Evolutionary conservation across 2,329 filamentous ascomycete species (phyloP).

Genomic region (Alternaria arborescens): DNA sequence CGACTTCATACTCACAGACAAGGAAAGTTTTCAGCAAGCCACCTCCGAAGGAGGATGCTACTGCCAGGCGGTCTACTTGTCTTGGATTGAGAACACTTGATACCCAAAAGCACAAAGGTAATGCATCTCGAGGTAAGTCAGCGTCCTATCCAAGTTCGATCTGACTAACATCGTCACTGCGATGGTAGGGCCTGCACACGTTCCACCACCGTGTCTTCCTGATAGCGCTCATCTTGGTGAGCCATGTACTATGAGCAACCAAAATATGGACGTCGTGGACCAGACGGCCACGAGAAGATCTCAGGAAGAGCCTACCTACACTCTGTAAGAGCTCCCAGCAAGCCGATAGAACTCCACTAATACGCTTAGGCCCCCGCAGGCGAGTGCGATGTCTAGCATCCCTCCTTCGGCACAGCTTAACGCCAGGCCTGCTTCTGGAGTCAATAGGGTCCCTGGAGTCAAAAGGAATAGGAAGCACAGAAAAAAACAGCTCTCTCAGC

Average conservation of each 20-base stretch:
- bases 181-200: not conserved
- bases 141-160: not conserved
- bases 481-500: constrained; percentile 3
- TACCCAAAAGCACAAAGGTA: not conserved
- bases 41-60: not conserved
- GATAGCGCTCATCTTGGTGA: not conserved
- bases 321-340: not conserved
- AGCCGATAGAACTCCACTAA: not conserved
- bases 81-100: not conserved
- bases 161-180: not conserved
- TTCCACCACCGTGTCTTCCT: not conserved
- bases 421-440: not conserved
- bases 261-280: not conserved
- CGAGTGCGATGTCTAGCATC: not conserved
- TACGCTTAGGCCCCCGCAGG: not conserved
- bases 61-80: not conserved
- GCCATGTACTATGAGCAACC: not conserved
- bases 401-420: constrained; percentile 2
- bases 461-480: constrained; percentile 9
- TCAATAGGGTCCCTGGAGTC: not conserved
- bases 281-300: not conserved
- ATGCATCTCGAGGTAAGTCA: not conserved
- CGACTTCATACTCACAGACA: not conserved
- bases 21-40: not conserved
- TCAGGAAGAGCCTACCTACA: not conserved